Evolutionary conservation across 2,329 filamentous ascomycete species (phyloP).

Genomic region (Talaromyces sp.): DNA sequence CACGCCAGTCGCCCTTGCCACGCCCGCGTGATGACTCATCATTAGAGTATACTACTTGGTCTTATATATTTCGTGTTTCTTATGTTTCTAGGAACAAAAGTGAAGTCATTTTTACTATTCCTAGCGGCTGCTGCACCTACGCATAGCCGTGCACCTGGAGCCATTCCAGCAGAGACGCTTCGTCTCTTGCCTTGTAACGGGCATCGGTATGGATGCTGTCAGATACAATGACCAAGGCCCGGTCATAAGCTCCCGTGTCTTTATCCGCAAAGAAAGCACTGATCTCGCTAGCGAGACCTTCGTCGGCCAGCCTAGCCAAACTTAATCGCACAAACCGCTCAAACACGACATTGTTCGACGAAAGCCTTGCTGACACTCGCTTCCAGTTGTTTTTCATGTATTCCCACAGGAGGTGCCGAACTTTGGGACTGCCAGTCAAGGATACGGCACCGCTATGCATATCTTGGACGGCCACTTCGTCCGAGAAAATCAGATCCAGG

Average conservation of each 20-base stretch:
- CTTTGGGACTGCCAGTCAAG: constrained; percentile 67
- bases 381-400: constrained; percentile 84
- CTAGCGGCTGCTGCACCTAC: constrained; percentile 22
- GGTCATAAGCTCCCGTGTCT: constrained; percentile 80
- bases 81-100: neutral
- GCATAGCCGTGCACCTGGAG: constrained; percentile 59
- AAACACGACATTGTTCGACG: constrained; percentile 76
- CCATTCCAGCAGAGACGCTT: constrained; percentile 72
- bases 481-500: constrained; percentile 73
- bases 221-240: constrained; percentile 76
- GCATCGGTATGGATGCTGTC: constrained; percentile 83
- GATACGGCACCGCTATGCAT: constrained; percentile 75
- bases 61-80: neutral
- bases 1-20: neutral
- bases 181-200: constrained; percentile 75
- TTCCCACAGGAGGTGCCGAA: constrained; percentile 73
- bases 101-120: neutral
- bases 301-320: constrained; percentile 72
- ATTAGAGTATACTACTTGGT: neutral
- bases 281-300: constrained; percentile 68
- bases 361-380: constrained; percentile 65
- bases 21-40: neutral
- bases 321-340: constrained; percentile 81
- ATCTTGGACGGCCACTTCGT: constrained; percentile 79
- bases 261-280: constrained; percentile 78